Evolutionary conservation across 179 eudicot species (phyloP).

Genomic region (Carnegiea gigantea): DNA sequence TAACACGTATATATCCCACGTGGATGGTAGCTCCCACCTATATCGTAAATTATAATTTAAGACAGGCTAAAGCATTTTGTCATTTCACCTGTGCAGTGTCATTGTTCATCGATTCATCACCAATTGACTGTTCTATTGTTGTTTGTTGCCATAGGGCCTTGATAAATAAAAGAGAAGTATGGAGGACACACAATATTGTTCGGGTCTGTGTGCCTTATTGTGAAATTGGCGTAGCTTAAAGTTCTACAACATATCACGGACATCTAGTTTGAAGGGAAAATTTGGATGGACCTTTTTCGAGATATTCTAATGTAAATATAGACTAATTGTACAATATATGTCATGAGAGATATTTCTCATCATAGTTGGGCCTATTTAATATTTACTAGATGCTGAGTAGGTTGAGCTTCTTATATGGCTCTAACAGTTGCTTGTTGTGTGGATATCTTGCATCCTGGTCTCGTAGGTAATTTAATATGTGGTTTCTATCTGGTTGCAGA

Average conservation of each 20-base stretch:
- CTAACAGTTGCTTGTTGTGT: background rate
- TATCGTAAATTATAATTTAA: no score
- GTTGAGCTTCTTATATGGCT: background rate
- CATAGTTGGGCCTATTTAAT: no score
- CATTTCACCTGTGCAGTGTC: no score
- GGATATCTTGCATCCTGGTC: background rate
- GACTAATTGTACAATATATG: background rate
- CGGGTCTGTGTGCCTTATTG: background rate
- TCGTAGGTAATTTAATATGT: constrained; percentile 13
- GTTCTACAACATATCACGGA: background rate
- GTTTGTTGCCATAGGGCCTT: no score
- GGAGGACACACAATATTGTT: no score
- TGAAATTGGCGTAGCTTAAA: background rate
- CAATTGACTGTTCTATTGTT: no score
- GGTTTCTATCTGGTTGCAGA: constrained; percentile 39
- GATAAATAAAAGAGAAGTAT: no score
- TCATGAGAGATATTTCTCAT: background rate
- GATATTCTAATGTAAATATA: background rate
- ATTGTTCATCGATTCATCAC: no score
- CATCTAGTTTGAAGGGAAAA: background rate
- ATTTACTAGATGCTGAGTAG: background rate
- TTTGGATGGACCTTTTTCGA: background rate
- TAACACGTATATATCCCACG: no score
- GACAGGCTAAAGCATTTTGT: no score
- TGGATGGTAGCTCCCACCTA: no score